A percentile compares a stretch with the other conserved stretches of the same genome.
phyloP scores from a whole-genome alignment of 495 filamentous ascomycete genomes.

The Tuber borchii region DNA sequence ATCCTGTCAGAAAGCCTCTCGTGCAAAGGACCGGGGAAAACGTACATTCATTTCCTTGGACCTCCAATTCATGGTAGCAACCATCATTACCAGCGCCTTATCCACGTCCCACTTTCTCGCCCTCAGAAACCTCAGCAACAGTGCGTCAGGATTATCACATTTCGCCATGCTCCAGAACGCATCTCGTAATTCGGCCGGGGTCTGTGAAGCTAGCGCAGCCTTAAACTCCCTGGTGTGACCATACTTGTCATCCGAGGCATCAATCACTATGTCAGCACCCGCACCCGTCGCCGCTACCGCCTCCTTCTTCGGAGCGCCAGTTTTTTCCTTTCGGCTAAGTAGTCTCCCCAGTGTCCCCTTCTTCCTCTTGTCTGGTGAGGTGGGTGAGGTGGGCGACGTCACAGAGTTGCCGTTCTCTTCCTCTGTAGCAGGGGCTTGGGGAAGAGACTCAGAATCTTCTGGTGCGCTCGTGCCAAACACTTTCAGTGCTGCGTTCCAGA shows the following conservation, averaged over 20 bases:
- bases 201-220: conserved; percentile 64
- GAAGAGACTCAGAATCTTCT: conserved; percentile 32
- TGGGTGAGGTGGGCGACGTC: conserved; percentile 17
- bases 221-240: conserved; percentile 82
- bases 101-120: conserved; percentile 96
- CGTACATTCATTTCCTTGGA: conserved; percentile 73
- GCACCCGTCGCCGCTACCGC: conserved; percentile 38
- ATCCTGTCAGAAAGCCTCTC: background rate
- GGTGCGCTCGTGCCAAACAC: conserved; percentile 62
- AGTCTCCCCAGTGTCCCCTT: conserved; percentile 58
- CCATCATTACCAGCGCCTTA: conserved; percentile 85
- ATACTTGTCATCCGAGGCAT: conserved; percentile 72
- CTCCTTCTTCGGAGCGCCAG: conserved; percentile 49
- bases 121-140: conserved; percentile 81
- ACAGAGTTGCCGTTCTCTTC: conserved; percentile 28
- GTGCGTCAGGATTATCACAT: conserved; percentile 82
- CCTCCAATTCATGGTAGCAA: conserved; percentile 92
- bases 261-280: conserved; percentile 39
- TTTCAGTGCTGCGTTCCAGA: conserved; percentile 72
- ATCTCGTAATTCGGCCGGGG: conserved; percentile 69
- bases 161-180: conserved; percentile 96
- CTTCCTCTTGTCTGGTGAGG: conserved; percentile 57
- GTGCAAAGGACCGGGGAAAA: background rate
- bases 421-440: conserved; percentile 28
- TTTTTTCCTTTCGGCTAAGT: conserved; percentile 58